Base-by-base conservation (phyloP, 2,329 filamentous ascomycete genomes). In the Cordyceps tenuipes region DNA sequence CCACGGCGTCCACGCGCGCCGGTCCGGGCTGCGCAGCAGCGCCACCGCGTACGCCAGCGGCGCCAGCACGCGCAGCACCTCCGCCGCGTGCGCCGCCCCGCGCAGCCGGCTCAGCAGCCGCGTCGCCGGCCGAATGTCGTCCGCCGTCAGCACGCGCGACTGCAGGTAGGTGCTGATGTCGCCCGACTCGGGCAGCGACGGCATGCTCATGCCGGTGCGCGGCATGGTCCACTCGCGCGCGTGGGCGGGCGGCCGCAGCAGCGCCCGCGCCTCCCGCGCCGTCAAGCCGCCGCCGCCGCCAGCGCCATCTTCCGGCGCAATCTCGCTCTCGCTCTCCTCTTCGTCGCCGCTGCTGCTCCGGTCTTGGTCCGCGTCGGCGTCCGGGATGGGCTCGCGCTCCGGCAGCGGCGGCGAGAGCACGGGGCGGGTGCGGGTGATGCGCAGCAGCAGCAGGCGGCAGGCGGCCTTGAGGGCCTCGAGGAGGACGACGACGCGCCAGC, bases 91-190 rank as follows among this genome's bases (percentile, higher is more conserved):
- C 1, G 81, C 81, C 2, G 78, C 75, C 12, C 91, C 91, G 63
- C 88, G 87, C 1, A 94, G 82, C 41, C 85, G 85, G 70, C 95
- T 92, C n/a, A 97, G 79, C 7, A 99, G 82, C 58, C 89, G 87
- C 41, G 88, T 87, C 0, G 94, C 90, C 0, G 93, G 90, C 72
- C 96, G 97, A 77, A 99, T 94, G 70, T 97, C 94, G 74, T 99
- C 94, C 9, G 94, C 91, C 0, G 91, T 96, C 51, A 99, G 81
- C 13, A 97, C 93, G 65, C 95, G 92, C 39, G 88, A 87, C 26
- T 96, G 84, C 5, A 99, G 83, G 72, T 96, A 99, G 49, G 84
- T 85, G 55, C 90, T 90, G 62, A 97, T 92, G 66, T 96, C 90
- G 57, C 86, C 82, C 1, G 88, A 83, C 60, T 88, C 86, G 0